Conservation (phyloP, 2,329 filamentous ascomycete species). For the Zasmidium angulare region DNA sequence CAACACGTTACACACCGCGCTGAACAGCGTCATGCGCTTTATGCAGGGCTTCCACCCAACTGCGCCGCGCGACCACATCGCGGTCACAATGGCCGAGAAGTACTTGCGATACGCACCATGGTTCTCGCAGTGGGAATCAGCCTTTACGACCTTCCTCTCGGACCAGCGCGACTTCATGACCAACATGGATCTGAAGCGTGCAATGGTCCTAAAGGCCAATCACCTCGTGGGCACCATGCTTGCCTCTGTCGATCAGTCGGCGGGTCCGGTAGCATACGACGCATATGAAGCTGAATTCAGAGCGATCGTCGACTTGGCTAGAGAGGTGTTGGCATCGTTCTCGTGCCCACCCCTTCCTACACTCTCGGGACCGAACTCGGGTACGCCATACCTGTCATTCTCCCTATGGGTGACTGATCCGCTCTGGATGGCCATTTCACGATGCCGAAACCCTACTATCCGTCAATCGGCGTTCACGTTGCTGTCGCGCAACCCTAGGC, state of each 20-base stretch:
- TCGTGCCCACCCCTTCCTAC: constrained; percentile 34
- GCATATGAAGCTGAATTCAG: constrained; percentile 34
- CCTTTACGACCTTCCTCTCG: constrained; percentile 30
- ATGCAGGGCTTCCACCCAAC: constrained; percentile 33
- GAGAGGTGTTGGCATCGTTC: constrained; percentile 34
- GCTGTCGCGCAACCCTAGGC: constrained; percentile 32
- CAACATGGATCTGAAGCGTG: constrained; percentile 34
- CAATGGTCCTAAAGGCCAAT: constrained; percentile 38
- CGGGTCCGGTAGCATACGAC: constrained; percentile 32
- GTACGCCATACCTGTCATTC: constrained; percentile 33
- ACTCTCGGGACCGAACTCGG: constrained; percentile 28
- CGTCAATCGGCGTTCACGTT: constrained; percentile 35
- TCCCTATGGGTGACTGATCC: constrained; percentile 37
- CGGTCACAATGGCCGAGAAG: constrained; percentile 33
- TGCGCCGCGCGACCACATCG: constrained; percentile 31
- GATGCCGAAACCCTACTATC: constrained; percentile 33
- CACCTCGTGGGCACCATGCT: constrained; percentile 36
- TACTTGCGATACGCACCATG: constrained; percentile 33
- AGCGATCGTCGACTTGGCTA: constrained; percentile 34
- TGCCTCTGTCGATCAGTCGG: constrained; percentile 33
- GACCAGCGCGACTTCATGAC: constrained; percentile 27
- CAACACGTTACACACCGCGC: constrained; percentile 31
- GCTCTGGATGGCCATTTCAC: constrained; percentile 36
- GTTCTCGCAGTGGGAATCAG: constrained; percentile 32
- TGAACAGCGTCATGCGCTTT: constrained; percentile 37